These are phyloP conservation scores for Colletotrichum sp. DNA, from an alignment of 2,329 filamentous ascomycete genomes.

Conservation along the genomic window DNA sequence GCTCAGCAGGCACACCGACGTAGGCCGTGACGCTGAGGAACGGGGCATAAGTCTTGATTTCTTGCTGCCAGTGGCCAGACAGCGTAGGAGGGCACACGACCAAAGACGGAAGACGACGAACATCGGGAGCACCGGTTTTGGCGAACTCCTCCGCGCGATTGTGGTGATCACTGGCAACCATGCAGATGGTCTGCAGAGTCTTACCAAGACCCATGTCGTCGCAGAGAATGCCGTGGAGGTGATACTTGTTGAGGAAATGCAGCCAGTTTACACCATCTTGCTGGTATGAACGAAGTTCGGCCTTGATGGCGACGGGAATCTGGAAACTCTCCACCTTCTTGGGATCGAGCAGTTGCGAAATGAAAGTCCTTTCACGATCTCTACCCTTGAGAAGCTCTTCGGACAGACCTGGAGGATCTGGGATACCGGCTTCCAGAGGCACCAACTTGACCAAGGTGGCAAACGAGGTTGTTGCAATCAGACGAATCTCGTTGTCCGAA, in stretches of 20 bases:
- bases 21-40: constrained; percentile 92
- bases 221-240: constrained; percentile 96
- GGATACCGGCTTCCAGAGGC: constrained; percentile 94
- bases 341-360: constrained; percentile 92
- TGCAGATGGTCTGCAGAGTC: constrained; percentile 95
- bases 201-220: constrained; percentile 99
- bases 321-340: constrained; percentile 95
- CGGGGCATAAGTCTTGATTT: constrained; percentile 93
- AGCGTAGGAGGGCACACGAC: constrained; percentile 96
- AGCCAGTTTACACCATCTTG: constrained; percentile 99
- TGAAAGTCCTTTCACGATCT: constrained; percentile 95
- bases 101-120: constrained; percentile 81
- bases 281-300: constrained; percentile 93
- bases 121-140: constrained; percentile 80
- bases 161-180: constrained; percentile 97
- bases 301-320: constrained; percentile 96
- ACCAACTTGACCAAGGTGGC: constrained; percentile 97
- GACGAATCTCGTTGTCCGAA: constrained; percentile 91
- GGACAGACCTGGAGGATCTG: constrained; percentile 92
- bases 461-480: constrained; percentile 96
- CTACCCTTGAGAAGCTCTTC: constrained; percentile 86
- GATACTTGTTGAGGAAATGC: constrained; percentile 96
- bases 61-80: constrained; percentile 98
- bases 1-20: constrained; percentile 85
- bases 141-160: constrained; percentile 88